These are phyloP conservation scores for Flaveria robusta DNA, from an alignment of 129 eudicot species.

Conservation along the genomic window DNA sequence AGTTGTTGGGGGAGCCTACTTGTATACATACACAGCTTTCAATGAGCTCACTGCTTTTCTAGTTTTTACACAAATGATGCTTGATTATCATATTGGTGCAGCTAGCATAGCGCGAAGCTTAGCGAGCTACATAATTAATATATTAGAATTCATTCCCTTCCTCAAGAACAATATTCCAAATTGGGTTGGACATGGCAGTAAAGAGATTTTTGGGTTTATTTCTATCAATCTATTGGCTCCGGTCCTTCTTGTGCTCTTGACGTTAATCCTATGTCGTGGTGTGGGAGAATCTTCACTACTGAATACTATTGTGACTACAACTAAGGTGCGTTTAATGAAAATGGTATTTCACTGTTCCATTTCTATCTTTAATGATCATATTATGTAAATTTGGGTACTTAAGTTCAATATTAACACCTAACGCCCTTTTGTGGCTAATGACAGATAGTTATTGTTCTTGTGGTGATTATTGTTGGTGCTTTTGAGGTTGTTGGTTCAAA, in stretches of 20 bases:
- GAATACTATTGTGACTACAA: constrained; percentile 81
- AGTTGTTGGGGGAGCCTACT: constrained; percentile 98
- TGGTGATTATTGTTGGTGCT: constrained; percentile 76
- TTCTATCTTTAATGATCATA: not conserved
- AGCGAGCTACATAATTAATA: constrained; percentile 74
- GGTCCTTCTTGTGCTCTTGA: constrained; percentile 67
- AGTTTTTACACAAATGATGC: constrained; percentile 94
- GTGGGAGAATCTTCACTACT: constrained; percentile 85
- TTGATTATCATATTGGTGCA: constrained; percentile 98
- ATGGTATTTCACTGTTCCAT: not conserved
- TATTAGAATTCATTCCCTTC: constrained; percentile 70
- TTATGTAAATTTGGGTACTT: not conserved
- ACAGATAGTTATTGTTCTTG: constrained; percentile 85
- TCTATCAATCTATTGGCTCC: constrained; percentile 90
- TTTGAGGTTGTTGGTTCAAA: constrained; percentile 83
- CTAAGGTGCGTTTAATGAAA: constrained; percentile 56
- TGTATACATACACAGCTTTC: constrained; percentile 91
- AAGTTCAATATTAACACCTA: not conserved
- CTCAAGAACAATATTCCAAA: constrained; percentile 68
- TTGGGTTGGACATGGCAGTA: constrained; percentile 92
- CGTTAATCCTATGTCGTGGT: constrained; percentile 74
- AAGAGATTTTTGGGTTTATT: constrained; percentile 62
- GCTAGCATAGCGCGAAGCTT: constrained; percentile 98
- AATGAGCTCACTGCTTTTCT: constrained; percentile 97
- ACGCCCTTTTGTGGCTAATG: constrained; percentile 36